phyloP scores from a whole-genome alignment of 176 grass and related monocot species.

The Zoysia pacifica region DNA sequence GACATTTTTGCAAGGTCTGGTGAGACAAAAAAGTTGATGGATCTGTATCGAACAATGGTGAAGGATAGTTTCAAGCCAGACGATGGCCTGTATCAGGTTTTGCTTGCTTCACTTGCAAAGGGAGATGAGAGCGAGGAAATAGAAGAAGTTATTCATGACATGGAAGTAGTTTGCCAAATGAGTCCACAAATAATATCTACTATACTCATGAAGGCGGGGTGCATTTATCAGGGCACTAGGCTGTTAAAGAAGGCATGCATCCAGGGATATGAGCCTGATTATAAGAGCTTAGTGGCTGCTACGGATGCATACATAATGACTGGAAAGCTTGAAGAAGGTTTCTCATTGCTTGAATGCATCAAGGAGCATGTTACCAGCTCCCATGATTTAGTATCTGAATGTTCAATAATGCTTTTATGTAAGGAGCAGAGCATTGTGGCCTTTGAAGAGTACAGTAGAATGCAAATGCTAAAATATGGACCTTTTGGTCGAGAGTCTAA shows the following conservation, averaged over 20 bases:
- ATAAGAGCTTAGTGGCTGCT: slow-evolving; percentile 63
- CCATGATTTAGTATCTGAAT: slow-evolving; percentile 63
- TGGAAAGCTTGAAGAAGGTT: slow-evolving; percentile 52
- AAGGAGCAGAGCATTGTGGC: slow-evolving; percentile 58
- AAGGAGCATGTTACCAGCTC: slow-evolving; percentile 52
- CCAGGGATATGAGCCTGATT: slow-evolving; percentile 61
- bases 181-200: slow-evolving; percentile 47
- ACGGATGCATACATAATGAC: slow-evolving; percentile 62
- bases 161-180: slow-evolving; percentile 72
- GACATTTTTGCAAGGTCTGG: slow-evolving; percentile 73
- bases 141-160: slow-evolving; percentile 66
- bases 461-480: slow-evolving; percentile 40
- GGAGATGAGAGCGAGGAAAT: slow-evolving; percentile 49
- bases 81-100: slow-evolving; percentile 56
- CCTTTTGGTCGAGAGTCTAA: slow-evolving; percentile 49
- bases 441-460: slow-evolving; percentile 65
- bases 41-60: slow-evolving; percentile 67
- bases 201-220: slow-evolving; percentile 64
- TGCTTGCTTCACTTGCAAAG: slow-evolving; percentile 62
- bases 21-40: slow-evolving; percentile 67
- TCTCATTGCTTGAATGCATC: slow-evolving; percentile 75
- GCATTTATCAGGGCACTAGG: slow-evolving; percentile 64
- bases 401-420: slow-evolving; percentile 77
- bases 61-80: slow-evolving; percentile 63
- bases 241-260: slow-evolving; percentile 73